These are phyloP conservation scores for Plasmodium billcollinsi DNA, from an alignment of 169 alveolate genomes.

Conservation along the genomic window DNA sequence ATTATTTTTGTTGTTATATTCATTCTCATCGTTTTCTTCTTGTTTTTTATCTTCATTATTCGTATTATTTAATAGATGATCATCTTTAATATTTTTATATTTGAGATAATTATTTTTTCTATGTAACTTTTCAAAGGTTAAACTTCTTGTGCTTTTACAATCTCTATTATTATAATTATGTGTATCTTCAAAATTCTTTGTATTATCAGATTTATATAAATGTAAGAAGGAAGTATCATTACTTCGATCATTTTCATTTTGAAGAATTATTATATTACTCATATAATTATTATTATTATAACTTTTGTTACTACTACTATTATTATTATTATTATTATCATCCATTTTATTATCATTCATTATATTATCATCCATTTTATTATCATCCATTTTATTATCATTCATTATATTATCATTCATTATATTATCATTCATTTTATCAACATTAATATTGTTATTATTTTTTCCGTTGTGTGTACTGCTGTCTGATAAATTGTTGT, in stretches of 20 bases:
- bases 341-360: no score
- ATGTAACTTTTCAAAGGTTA: slow-evolving; percentile 31
- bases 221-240: neutral
- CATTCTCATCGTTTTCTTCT: neutral
- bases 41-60: slow-evolving; percentile 6
- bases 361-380: no score
- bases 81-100: slow-evolving; percentile 24
- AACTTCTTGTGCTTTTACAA: slow-evolving; percentile 6
- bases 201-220: neutral
- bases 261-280: neutral
- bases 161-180: slow-evolving; percentile 5
- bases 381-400: no score
- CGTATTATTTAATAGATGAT: slow-evolving; percentile 14
- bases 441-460: no score
- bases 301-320: no score
- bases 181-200: neutral
- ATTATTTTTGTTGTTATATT: neutral
- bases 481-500: no score
- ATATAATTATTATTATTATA: neutral
- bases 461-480: no score
- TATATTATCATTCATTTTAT: no score
- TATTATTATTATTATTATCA: no score
- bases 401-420: no score
- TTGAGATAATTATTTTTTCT: slow-evolving; percentile 51
- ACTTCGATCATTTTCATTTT: neutral